Percentiles rank a stretch among this genome's conserved stretches.
phyloP scores from a whole-genome alignment of 352 stramenopile genomes.

The Phytophthora tentaculata region DNA sequence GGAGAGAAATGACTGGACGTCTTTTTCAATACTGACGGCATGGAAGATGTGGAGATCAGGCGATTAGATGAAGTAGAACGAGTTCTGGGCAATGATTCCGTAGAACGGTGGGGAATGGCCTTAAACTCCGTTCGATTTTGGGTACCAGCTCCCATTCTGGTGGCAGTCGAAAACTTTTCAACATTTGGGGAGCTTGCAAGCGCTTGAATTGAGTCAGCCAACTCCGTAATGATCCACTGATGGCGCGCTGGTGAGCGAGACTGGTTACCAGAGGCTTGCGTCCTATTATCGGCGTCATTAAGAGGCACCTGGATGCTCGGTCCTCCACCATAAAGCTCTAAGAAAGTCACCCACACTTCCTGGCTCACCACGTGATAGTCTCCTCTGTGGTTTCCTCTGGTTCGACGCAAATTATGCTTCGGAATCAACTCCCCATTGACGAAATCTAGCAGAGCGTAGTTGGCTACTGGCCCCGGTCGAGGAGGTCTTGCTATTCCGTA shows the following conservation, averaged over 20 bases:
- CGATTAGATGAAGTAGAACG: slow-evolving; percentile 13
- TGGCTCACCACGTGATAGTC: slow-evolving; percentile 75
- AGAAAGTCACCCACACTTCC: slow-evolving; percentile 72
- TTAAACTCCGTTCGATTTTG: slow-evolving; percentile 12
- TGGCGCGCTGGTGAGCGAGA: slow-evolving; percentile 8
- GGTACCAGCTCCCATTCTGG: slow-evolving; percentile 18
- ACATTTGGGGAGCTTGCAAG: slow-evolving; percentile 11
- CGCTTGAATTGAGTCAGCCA: slow-evolving; percentile 48
- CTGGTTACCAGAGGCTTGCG: not conserved
- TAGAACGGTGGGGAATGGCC: not conserved
- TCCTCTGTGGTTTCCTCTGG: slow-evolving; percentile 38
- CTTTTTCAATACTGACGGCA: slow-evolving; percentile 31
- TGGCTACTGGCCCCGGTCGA: slow-evolving; percentile 63
- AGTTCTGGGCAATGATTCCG: slow-evolving; percentile 1
- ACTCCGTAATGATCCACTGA: slow-evolving; percentile 62
- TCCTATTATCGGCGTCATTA: slow-evolving; percentile 8
- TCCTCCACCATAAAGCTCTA: slow-evolving; percentile 64
- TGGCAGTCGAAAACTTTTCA: slow-evolving; percentile 19
- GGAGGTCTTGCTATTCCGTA: slow-evolving; percentile 22
- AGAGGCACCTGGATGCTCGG: slow-evolving; percentile 58
- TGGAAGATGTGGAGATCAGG: slow-evolving; percentile 27
- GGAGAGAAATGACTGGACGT: slow-evolving; percentile 7
- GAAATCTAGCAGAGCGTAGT: slow-evolving; percentile 74
- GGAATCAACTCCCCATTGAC: slow-evolving; percentile 64
- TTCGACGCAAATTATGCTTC: slow-evolving; percentile 49